A percentile compares a stretch with the other conserved stretches of the same genome.
phyloP scores from a whole-genome alignment of 78 protist genomes.

The Salpingoeca rosetta region DNA sequence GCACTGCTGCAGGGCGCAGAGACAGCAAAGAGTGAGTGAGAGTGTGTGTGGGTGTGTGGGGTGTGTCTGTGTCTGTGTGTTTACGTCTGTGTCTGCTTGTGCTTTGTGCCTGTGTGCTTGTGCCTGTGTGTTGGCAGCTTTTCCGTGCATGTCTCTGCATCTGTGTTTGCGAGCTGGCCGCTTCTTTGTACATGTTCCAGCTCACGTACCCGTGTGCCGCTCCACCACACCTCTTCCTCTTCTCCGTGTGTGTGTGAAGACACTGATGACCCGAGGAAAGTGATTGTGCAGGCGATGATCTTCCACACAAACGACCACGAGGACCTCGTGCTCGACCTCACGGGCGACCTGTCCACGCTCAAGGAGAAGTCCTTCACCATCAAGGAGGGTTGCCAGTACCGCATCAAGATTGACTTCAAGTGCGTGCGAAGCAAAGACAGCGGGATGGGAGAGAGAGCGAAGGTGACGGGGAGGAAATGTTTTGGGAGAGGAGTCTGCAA shows the following conservation, averaged over 20 bases:
- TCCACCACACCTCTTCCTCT: no score
- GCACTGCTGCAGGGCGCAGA: slow-evolving; percentile 2
- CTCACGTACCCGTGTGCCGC: background rate
- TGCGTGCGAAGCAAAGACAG: no score
- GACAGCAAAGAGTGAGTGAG: background rate
- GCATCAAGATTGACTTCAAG: slow-evolving; percentile 45
- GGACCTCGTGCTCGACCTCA: slow-evolving; percentile 16
- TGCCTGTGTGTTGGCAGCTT: background rate
- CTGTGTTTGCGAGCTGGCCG: no score
- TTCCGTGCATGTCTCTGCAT: background rate
- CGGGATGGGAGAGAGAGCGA: no score
- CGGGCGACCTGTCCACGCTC: slow-evolving; percentile 2
- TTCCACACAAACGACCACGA: background rate
- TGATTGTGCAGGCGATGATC: background rate
- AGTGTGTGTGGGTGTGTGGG: background rate
- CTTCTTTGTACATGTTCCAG: background rate
- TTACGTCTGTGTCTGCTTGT: background rate
- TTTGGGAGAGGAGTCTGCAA: no score
- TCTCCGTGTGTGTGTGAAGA: background rate
- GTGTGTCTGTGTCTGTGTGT: background rate
- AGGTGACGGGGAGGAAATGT: no score
- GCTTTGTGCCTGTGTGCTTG: background rate
- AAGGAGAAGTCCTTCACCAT: slow-evolving; percentile 44
- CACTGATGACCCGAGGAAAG: background rate
- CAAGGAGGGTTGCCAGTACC: slow-evolving; percentile 57